A percentile compares a stretch with the other conserved stretches of the same genome.
Evolutionary conservation across 352 stramenopile species (phyloP).

Genomic region (Phytopythium aichiense): DNA sequence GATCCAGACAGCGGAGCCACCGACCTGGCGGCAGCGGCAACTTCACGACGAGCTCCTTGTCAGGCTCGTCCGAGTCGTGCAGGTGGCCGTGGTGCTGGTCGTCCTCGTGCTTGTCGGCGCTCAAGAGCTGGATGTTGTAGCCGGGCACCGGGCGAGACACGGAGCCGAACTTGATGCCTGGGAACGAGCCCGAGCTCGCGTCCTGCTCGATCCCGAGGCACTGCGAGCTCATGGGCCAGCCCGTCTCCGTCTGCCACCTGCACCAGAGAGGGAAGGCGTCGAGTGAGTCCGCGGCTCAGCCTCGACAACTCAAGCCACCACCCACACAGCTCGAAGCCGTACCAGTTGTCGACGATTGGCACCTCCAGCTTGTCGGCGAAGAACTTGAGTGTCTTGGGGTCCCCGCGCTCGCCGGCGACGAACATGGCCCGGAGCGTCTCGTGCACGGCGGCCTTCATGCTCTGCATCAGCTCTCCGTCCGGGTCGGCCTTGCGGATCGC

Average conservation of each 20-base stretch:
- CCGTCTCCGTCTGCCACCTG: slow-evolving; percentile 90
- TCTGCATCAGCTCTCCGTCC: slow-evolving; percentile 44
- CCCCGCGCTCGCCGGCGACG: slow-evolving; percentile 82
- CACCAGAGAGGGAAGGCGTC: background rate
- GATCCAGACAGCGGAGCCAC: background rate
- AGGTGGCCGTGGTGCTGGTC: slow-evolving; percentile 41
- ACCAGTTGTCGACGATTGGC: slow-evolving; percentile 84
- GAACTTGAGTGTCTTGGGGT: slow-evolving; percentile 86
- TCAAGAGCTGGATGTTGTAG: slow-evolving; percentile 80
- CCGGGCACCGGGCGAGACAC: slow-evolving; percentile 68
- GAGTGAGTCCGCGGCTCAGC: background rate
- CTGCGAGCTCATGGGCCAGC: slow-evolving; percentile 71
- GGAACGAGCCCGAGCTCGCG: slow-evolving; percentile 23
- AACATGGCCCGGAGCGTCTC: slow-evolving; percentile 75
- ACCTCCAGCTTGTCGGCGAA: slow-evolving; percentile 57
- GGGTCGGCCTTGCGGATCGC: slow-evolving; percentile 87
- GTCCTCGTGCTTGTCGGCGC: slow-evolving; percentile 32
- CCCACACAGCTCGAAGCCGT: background rate
- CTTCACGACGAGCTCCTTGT: slow-evolving; percentile 72
- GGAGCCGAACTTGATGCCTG: slow-evolving; percentile 59
- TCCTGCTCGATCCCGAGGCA: slow-evolving; percentile 73
- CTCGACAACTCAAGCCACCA: background rate
- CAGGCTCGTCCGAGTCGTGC: slow-evolving; percentile 50
- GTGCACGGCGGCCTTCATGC: slow-evolving; percentile 35
- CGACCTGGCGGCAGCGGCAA: slow-evolving; percentile 81